Base-by-base conservation (phyloP, 768 basidiomycete species). In the Termitomyces sp. region DNA sequence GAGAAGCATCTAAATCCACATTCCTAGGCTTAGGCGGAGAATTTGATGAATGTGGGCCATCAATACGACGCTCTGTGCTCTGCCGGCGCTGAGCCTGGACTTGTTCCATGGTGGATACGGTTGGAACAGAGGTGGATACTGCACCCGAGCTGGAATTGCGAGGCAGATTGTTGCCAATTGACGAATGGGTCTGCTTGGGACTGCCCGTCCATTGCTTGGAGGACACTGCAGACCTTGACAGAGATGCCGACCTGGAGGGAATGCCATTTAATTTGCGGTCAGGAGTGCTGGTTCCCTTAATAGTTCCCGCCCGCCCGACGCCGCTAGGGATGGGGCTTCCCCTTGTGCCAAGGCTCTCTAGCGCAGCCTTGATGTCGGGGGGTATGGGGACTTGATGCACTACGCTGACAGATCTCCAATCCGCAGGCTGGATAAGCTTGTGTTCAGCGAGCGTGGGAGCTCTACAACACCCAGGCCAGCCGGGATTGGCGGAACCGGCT, bases 391-490 rank as follows among this genome's bases (percentile, higher is more conserved):
- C 78, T 61, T 83, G 82, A 69, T 93, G 89, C 12, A 92, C 84
- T 63, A 83, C 80, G 73, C 85, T 88, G 71, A 94, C 90, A 35
- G 90, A 84, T 65, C 80, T 85, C 92, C 92, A 94, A 72, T 92
- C 91, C 3, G 88, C 87, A 55, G 86, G 81, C 22, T 82, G 84
- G 59, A 94, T 87, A 65, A 81, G 71, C 64, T 81, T 79, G 66
- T 82, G 79, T 72, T 94, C 92, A 58, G 70, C 75, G 18, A 77
- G 66, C 33, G 74, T 75, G 1, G 92, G 92, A 0, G 91, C 77
- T n/a, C 91, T 86, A 79, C 92, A 94, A 78, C 92, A 94, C 42
- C 92, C 92, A 45, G 92, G 92, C 90, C 91, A 94, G 22, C 92
- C 92, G 38, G 82, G 83, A 67, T 93, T 94, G 70, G 81, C 76